Evolutionary conservation across 176 grass and related monocot genomes (phyloP).

Genomic region (Musa acuminata): DNA sequence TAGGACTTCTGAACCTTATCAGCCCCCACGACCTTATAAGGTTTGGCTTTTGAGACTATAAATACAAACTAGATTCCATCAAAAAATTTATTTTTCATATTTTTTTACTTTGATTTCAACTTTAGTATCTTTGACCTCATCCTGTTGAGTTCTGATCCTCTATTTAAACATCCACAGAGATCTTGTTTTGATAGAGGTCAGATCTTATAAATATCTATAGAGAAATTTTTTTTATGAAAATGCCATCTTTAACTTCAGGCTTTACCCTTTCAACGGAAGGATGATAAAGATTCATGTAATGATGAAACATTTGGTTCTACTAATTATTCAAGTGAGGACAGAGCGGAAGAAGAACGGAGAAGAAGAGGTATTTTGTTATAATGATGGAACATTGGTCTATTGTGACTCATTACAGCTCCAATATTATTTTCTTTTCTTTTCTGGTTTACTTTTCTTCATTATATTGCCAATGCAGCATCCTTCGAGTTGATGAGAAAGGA

Average conservation of each 20-base stretch:
- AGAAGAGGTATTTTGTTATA: constrained; percentile 47
- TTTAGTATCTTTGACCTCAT: background rate
- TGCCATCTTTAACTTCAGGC: constrained; percentile 29
- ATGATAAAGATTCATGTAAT: constrained; percentile 59
- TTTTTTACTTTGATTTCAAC: background rate
- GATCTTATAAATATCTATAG: background rate
- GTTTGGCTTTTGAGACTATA: constrained; percentile 19
- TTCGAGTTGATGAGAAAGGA: constrained; percentile 99
- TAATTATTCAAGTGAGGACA: constrained; percentile 63
- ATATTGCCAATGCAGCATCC: constrained; percentile 48
- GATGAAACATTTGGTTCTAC: constrained; percentile 92
- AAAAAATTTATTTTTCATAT: background rate
- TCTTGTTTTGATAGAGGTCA: background rate
- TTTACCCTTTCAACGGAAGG: constrained; percentile 41
- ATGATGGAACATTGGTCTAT: constrained; percentile 2
- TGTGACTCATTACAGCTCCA: background rate
- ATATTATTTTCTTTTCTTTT: background rate
- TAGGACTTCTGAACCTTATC: constrained; percentile 71
- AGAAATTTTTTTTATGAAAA: background rate
- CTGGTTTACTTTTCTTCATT: constrained; percentile 8
- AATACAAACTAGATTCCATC: background rate
- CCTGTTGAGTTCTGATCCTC: background rate
- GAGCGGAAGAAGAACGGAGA: constrained; percentile 82
- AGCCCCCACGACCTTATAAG: constrained; percentile 80
- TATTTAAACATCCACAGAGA: background rate